Evolutionary conservation across 2,329 filamentous ascomycete species (phyloP).

Genomic region (Verticillium tricorpus): DNA sequence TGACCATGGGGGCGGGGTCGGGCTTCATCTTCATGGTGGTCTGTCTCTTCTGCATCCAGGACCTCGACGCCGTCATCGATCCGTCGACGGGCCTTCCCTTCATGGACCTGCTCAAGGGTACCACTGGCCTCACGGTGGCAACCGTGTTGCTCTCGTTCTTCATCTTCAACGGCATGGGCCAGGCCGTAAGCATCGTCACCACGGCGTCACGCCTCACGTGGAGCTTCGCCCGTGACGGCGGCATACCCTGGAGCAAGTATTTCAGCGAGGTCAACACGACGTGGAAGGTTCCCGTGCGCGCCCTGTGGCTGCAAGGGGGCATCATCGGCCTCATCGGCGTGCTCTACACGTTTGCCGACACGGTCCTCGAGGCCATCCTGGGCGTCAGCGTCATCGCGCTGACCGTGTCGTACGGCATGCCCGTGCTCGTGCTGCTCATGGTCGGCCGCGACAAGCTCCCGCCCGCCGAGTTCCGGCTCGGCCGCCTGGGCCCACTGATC

Average conservation of each 20-base stretch:
- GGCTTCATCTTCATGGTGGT: conserved; percentile 37
- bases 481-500: conserved; percentile 28
- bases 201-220: conserved; percentile 31
- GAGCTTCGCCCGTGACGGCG: conserved; percentile 33
- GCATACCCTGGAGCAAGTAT: conserved; percentile 27
- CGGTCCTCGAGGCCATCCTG: conserved; percentile 36
- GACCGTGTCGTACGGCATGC: conserved; percentile 37
- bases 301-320: conserved; percentile 17
- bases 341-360: conserved; percentile 35
- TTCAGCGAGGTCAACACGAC: conserved; percentile 28
- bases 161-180: conserved; percentile 20
- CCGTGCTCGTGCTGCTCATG: conserved; percentile 30
- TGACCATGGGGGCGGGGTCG: conserved; percentile 37
- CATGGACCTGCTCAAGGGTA: conserved; percentile 33
- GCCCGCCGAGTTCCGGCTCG: conserved; percentile 16
- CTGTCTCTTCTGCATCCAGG: conserved; percentile 37
- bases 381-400: conserved; percentile 37
- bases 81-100: conserved; percentile 37
- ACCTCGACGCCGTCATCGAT: conserved; percentile 29
- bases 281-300: conserved; percentile 27
- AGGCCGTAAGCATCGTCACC: conserved; percentile 24
- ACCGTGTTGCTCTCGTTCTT: conserved; percentile 23
- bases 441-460: conserved; percentile 24
- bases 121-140: conserved; percentile 17
- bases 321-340: conserved; percentile 26